Evolutionary conservation across 1,284 basidiomycete genomes (phyloP), one percentile per base, ranked within the genome.

Genomic region (Amylostereum chailletii): DNA sequence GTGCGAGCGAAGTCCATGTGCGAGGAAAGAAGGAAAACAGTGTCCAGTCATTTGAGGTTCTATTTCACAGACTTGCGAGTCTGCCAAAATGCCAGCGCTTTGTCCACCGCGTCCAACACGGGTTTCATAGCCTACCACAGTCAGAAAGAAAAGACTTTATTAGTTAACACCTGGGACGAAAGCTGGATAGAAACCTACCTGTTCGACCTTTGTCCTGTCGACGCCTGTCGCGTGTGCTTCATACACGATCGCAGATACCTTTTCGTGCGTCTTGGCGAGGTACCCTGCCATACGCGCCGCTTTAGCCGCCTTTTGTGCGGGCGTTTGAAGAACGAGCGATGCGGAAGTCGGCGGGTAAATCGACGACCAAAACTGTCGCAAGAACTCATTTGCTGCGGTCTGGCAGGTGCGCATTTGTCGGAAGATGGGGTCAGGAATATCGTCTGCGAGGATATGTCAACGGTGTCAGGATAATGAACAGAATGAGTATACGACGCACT

Each of bases 281-380:
- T 91, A 94, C 1, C 74, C 77, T 5, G 81, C 79, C 93, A 96
- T 95, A 67, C 90, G 93, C 5, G 79, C 76, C 0, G 85, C 86
- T 60, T 91, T 91, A 2, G 77, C 74, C 0, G 78, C 76, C 57
- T 84, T 83, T 62, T 90, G 83, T 2, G 77, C 74, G 7, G 78
- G 71, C 1, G 79, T 80, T 5, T 27, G 42, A 3, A 69, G 64
- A 1, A 40, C 50, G 34, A 76, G 60, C 0, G 72, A 70, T 53
- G 74, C 83, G 19, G 75, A 71, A 0, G 77, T 67, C 1, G 87
- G 79, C 1, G 94, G 94, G 50, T 94, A 86, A 46, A 91, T 78
- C 0, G 92, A 79, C 7, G 86, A 77, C 94, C 94, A 99, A 62
- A 94, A 98, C 62, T 98, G 95, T 7, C 95, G 81, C 7, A 99